Evolutionary conservation across 768 basidiomycete species (phyloP).

Genomic region (Leucocoprinus leucothites): DNA sequence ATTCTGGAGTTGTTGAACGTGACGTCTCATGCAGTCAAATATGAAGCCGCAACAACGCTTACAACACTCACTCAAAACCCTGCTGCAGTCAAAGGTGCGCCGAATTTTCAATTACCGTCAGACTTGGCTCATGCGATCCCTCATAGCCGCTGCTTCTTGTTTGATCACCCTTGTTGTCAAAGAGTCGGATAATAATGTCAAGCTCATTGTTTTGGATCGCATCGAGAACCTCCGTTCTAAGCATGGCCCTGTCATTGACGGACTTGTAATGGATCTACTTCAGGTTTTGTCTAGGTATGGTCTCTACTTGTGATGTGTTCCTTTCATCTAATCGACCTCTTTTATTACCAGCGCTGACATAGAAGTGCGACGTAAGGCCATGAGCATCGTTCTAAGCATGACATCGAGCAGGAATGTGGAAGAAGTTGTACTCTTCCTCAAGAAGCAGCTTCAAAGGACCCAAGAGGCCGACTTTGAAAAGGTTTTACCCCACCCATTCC

Average conservation of each 20-base stretch:
- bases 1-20: conserved; percentile 92
- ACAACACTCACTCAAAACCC: conserved; percentile 94
- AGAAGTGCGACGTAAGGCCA: conserved; percentile 93
- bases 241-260: conserved; percentile 87
- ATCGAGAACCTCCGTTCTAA: conserved; percentile 78
- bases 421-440: conserved; percentile 93
- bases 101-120: neutral
- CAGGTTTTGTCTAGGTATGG: conserved; percentile 79
- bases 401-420: conserved; percentile 93
- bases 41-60: conserved; percentile 94
- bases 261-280: conserved; percentile 93
- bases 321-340: neutral
- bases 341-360: conserved; percentile 72
- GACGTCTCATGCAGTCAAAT: conserved; percentile 91
- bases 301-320: neutral
- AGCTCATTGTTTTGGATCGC: conserved; percentile 93
- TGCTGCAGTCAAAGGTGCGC: conserved; percentile 87
- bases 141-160: conserved; percentile 78
- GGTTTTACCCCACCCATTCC: conserved; percentile 33
- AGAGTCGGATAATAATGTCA: conserved; percentile 99
- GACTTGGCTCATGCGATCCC: neutral
- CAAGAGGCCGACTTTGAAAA: conserved; percentile 93
- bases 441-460: conserved; percentile 95
- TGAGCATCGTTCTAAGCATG: conserved; percentile 87
- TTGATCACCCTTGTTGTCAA: conserved; percentile 89